Base-by-base conservation (phyloP, 768 basidiomycete genomes). In the Mycena rebaudengoi region DNA sequence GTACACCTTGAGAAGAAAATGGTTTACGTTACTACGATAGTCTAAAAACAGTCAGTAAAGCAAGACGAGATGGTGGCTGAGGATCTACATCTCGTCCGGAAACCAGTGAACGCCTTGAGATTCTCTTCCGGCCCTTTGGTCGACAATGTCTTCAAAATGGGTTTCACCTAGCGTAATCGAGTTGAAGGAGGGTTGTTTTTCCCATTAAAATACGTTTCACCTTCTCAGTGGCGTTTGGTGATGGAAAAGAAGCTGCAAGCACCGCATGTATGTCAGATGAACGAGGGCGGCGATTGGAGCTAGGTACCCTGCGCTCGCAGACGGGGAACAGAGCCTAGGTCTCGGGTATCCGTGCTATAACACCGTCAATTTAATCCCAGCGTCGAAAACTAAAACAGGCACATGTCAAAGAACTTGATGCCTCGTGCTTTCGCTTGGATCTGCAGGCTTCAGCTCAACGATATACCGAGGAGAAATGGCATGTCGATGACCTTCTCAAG, bases 361-460 rank as follows among this genome's bases (percentile, higher is more conserved):
- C 26, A 54, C 33, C 23, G 43, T 64, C 35, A 64, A 41, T 28
- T 54, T 55, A 39, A 67, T 61, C 45, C 67, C 66, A 61, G 43
- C 49, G 46, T 49, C 12, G 35, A 64, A 25, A 43, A 54, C 63
- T 57, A 63, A 66, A 55, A 65, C 50, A 32, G 39, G 40, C 76
- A 93, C 91, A 97, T 84, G 75, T 96, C 95, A 79, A 96, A 92
- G 83, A 96, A 96, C 54, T 86, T 90, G 78, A 88, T 70, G 65
- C 94, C 94, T 67, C 85, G 82, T 50, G 88, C 88, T 77, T 92
- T 96, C 63, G 88, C 85, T 70, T 87, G 80, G 64, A 96, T 91
- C 94, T 95, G 28, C 33, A 39, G 44, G 35, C 48, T 33, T 12
- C 52, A 29, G 51, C 50, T 26, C 29, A 18, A 68, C 28, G 62